Evolutionary conservation across 768 basidiomycete species (phyloP).

Genomic region (Brasilioporus rufonigricans): DNA sequence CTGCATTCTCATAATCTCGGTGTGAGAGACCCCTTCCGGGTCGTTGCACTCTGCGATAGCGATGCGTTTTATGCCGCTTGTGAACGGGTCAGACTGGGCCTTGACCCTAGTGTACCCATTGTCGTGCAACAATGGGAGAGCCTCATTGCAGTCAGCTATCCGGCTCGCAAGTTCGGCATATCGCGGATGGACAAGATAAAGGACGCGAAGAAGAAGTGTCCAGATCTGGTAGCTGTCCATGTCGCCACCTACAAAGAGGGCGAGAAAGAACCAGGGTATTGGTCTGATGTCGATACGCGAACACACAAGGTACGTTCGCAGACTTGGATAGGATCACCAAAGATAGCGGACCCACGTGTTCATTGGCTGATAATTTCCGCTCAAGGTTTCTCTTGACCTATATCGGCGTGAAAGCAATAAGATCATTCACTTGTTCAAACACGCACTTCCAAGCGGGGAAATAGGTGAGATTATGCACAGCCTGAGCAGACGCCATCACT

Average conservation of each 20-base stretch:
- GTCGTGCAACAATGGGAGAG: slow-evolving; percentile 88
- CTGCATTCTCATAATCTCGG: slow-evolving; percentile 66
- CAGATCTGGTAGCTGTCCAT: slow-evolving; percentile 81
- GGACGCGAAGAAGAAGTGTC: slow-evolving; percentile 85
- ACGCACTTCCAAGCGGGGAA: slow-evolving; percentile 74
- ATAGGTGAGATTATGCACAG: slow-evolving; percentile 52
- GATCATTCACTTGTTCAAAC: slow-evolving; percentile 80
- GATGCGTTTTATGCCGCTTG: slow-evolving; percentile 84
- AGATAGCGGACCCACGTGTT: background rate
- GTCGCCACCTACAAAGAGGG: slow-evolving; percentile 94
- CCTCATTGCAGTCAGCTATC: slow-evolving; percentile 94
- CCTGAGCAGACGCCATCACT: background rate
- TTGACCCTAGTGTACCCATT: slow-evolving; percentile 61
- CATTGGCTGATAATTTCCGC: background rate
- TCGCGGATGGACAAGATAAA: slow-evolving; percentile 83
- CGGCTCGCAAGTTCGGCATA: slow-evolving; percentile 89
- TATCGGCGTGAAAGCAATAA: slow-evolving; percentile 90
- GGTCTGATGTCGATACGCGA: slow-evolving; percentile 82
- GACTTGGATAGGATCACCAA: background rate
- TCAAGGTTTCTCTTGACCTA: slow-evolving; percentile 85
- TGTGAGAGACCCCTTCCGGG: slow-evolving; percentile 73
- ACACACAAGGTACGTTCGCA: slow-evolving; percentile 79
- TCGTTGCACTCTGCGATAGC: slow-evolving; percentile 87
- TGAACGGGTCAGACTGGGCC: slow-evolving; percentile 77
- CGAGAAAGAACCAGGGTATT: slow-evolving; percentile 83